These are phyloP conservation scores for Didymella sp. DNA, from an alignment of 2,329 filamentous ascomycete genomes.

Conservation along the genomic window DNA sequence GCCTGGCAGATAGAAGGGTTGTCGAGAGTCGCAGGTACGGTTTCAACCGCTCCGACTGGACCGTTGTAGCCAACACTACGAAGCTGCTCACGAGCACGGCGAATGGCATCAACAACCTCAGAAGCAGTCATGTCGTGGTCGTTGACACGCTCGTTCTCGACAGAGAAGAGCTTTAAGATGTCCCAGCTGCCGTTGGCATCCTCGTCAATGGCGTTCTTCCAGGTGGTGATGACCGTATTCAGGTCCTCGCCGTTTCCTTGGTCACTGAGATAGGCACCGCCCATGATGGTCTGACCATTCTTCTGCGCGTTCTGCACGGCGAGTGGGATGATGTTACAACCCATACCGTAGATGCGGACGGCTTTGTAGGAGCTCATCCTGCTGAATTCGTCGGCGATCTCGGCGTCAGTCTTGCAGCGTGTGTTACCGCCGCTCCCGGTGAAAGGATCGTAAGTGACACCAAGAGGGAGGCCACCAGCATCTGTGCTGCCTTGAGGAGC, in stretches of 20 bases:
- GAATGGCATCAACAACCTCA: conserved; percentile 66
- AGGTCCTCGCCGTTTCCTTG: conserved; percentile 48
- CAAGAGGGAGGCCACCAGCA: conserved; percentile 30
- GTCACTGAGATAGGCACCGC: conserved; percentile 73
- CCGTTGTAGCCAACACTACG: conserved; percentile 71
- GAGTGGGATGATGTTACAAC: conserved; percentile 74
- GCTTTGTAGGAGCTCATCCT: conserved; percentile 65
- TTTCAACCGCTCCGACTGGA: conserved; percentile 81
- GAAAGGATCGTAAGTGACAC: conserved; percentile 46
- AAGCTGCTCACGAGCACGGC: conserved; percentile 64
- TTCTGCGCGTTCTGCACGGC: conserved; percentile 68
- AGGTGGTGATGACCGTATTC: conserved; percentile 63
- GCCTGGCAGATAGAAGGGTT: conserved; percentile 73
- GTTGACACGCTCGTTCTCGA: conserved; percentile 82
- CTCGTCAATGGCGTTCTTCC: conserved; percentile 63
- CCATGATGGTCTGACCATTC: conserved; percentile 74
- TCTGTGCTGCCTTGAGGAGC: conserved; percentile 1
- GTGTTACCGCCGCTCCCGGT: conserved; percentile 23
- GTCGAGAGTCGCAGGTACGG: conserved; percentile 70
- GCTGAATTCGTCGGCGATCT: conserved; percentile 71
- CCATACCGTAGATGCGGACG: conserved; percentile 79
- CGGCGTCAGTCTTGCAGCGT: conserved; percentile 68
- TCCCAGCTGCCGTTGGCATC: conserved; percentile 66
- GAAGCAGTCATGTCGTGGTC: conserved; percentile 57
- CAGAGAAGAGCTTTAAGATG: conserved; percentile 71